A percentile compares a stretch with the other conserved stretches of the same genome.
Conservation (phyloP, 2,329 filamentous ascomycete genomes). For the Colletotrichum sansevieriae region DNA sequence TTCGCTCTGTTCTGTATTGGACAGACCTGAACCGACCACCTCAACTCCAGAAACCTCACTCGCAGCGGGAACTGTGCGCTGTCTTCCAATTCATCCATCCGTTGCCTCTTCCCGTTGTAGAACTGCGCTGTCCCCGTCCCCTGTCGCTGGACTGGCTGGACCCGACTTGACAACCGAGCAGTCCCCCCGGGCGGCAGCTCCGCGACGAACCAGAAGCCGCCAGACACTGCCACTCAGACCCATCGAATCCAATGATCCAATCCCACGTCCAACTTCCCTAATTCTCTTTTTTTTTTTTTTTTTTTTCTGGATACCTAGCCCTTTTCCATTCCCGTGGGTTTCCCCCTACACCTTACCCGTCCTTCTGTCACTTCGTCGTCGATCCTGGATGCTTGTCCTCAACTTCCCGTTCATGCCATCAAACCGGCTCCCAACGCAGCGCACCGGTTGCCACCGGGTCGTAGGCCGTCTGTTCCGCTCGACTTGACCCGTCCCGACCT, state of each 20-base stretch:
- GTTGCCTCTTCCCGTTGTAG: too few relatives aligned
- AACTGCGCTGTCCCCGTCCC: slow-evolving; percentile 1
- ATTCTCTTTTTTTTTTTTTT: not conserved
- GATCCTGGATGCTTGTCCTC: slow-evolving; percentile 40
- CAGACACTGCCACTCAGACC: slow-evolving; percentile 20
- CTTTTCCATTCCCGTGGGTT: not conserved
- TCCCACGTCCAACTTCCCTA: slow-evolving; percentile 24
- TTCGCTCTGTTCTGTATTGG: not conserved
- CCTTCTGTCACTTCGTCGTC: not conserved
- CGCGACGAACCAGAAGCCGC: slow-evolving; percentile 19
- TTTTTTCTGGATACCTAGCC: not conserved
- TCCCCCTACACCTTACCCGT: slow-evolving; percentile 7
- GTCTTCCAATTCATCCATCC: not conserved
- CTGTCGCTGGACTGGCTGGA: not conserved
- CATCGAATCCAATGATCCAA: slow-evolving; percentile 24
- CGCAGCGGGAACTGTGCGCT: slow-evolving; percentile 1
- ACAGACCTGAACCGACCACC: not conserved
- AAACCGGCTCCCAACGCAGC: slow-evolving; percentile 9
- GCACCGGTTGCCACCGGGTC: slow-evolving; percentile 31
- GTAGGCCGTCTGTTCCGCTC: slow-evolving; percentile 33
- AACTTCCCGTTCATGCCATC: slow-evolving; percentile 33
- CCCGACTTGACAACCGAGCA: not conserved
- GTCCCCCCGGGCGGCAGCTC: slow-evolving; percentile 5
- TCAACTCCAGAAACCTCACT: not conserved
- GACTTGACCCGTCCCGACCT: slow-evolving; percentile 10